These are phyloP conservation scores for Salvia hispanica DNA, from an alignment of 257 asterid species.

Conservation along the genomic window DNA sequence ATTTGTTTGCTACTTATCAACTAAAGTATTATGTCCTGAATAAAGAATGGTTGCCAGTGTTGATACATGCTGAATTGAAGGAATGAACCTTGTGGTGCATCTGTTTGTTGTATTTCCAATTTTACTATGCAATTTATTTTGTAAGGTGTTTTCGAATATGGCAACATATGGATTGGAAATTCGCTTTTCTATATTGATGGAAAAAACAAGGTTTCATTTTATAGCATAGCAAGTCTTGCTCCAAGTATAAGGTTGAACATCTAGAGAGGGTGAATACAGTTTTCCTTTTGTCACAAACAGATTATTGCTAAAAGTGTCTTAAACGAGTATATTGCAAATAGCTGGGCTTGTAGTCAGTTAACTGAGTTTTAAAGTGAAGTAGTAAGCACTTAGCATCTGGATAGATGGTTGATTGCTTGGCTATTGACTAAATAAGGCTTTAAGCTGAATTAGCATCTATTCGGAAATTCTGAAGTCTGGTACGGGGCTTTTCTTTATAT, in stretches of 20 bases:
- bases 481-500: constrained; percentile 18
- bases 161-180: neutral
- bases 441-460: neutral
- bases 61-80: constrained; percentile 7
- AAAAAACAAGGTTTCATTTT: neutral
- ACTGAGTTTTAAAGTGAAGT: neutral
- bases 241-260: neutral
- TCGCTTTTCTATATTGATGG: neutral
- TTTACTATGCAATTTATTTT: neutral
- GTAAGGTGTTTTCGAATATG: neutral
- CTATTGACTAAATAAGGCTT: neutral
- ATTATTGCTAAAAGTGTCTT: neutral
- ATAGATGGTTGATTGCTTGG: neutral
- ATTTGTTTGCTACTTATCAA: constrained; percentile 8
- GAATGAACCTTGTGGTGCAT: neutral
- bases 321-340: neutral
- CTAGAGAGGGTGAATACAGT: neutral
- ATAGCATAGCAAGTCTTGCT: neutral
- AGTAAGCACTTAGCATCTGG: neutral
- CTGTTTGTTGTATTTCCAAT: neutral
- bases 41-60: constrained; percentile 3
- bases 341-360: neutral
- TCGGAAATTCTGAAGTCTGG: neutral
- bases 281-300: neutral
- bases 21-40: neutral